Base-by-base conservation (phyloP, 495 filamentous ascomycete species). In the Mytilinidion resinicola region DNA sequence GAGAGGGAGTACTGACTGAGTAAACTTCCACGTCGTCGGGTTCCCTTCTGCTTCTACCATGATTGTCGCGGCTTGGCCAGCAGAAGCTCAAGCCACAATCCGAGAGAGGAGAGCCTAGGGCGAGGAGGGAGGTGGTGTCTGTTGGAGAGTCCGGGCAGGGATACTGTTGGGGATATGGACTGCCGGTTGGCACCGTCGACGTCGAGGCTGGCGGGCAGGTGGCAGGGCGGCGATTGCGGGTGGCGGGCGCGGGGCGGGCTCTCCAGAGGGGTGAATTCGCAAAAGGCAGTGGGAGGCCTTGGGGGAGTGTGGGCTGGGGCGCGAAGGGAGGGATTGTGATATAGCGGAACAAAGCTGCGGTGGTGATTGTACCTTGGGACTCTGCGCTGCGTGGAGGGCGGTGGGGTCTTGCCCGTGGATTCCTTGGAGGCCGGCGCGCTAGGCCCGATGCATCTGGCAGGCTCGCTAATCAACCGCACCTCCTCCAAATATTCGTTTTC, bases 11-110 rank as follows among this genome's bases (percentile, higher is more conserved):
- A 90, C 95, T 82, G 83, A 98, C 93, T 98, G 93, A 75, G 93
- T 98, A 78, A 98, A 98, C 81, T 97, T 97, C 93, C 93, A 97
- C 74, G 92, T 96, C 67, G 93, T 92, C 73, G 90, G 82, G 76
- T 82, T 86, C 75, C 86, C 80, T 77, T 96, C 93, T 78, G 86
- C 88, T 80, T 96, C 93, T 78, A 93, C 91, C 93, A 98, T 98
- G 77, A 86, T 91, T 73, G 59, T 66, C 51, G 51, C 30, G 50
- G 50, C 51, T 37, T 8, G 34, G 51, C 10, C 37, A 38, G 49
- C 43, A 52, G 46, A 34, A 56, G 20, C 53, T 17, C 33, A 35
- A 15, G 17, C 21, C 30, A 21, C 14, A 39, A 44, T 25, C 37
- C 49, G 43, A 50, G 19, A 51, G 47, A 19, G 39, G n/a, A 10